These are phyloP conservation scores for Fusarium sp. DNA, from an alignment of 2,329 filamentous ascomycete genomes.

Conservation along the genomic window DNA sequence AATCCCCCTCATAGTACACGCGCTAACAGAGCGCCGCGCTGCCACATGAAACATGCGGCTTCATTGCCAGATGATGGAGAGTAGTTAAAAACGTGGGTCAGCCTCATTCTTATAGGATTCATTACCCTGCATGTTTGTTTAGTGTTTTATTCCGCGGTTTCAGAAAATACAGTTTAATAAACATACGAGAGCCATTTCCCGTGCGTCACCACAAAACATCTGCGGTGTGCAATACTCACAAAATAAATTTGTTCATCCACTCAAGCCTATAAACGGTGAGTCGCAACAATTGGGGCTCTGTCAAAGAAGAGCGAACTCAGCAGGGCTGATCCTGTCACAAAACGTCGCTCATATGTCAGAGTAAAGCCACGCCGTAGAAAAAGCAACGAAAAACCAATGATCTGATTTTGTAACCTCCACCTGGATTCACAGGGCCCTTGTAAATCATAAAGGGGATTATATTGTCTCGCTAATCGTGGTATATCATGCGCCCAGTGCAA, in stretches of 20 bases:
- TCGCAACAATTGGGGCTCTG: neutral
- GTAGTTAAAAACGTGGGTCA: slow-evolving; percentile 4
- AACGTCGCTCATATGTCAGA: slow-evolving; percentile 15
- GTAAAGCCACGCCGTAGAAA: slow-evolving; percentile 31
- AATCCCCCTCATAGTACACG: slow-evolving; percentile 37
- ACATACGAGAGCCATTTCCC: neutral
- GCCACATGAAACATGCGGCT: slow-evolving; percentile 45
- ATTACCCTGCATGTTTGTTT: neutral
- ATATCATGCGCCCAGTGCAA: neutral
- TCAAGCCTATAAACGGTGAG: neutral
- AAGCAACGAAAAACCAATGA: slow-evolving; percentile 17
- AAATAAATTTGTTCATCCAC: neutral
- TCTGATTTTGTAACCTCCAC: neutral
- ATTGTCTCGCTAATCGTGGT: neutral
- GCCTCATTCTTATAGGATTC: neutral
- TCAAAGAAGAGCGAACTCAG: neutral
- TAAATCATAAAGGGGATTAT: neutral
- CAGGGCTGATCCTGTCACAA: slow-evolving; percentile 15
- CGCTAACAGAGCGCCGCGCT: slow-evolving; percentile 28
- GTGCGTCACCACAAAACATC: neutral
- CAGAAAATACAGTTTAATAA: neutral
- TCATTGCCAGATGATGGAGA: slow-evolving; percentile 28
- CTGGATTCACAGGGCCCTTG: neutral
- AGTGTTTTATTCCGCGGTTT: neutral
- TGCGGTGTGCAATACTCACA: neutral